Evolutionary conservation across 139 green algal genomes (phyloP), one percentile per base, ranked within the genome.

Genomic region (Ostreobium quekettii): DNA sequence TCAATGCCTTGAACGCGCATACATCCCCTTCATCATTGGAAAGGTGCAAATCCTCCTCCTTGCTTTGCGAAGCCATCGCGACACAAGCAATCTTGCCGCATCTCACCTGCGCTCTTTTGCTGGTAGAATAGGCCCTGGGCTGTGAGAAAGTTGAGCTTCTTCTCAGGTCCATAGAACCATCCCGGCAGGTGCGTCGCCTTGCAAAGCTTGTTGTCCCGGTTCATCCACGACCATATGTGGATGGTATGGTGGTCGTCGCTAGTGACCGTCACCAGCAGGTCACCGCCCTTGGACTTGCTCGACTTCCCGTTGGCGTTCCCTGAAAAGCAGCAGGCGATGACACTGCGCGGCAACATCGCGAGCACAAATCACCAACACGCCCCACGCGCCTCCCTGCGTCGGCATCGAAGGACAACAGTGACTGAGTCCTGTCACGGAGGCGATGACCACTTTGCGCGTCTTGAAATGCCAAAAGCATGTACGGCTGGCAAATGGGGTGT

Each of bases 141-240:
- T 30, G 69, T 22, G 29, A 76, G 66, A 31, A 70, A 29, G 37
- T 1, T 22, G 7, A 84, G 48, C 72, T 86, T 86, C 70, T 86
- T 86, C 33, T 81, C 64, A 24, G 80, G 80, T 19, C 72, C 77
- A 47, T 75, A 78, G 67, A 47, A 77, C 80, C 80, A 86, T 19
- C 77, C 75, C 3, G 80, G 80, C 8, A 86, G 78, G 65, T 78
- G 75, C 48, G 65, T 66, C 15, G 74, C 75, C 66, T 80, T 78
- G 42, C 47, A 58, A 60, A 73, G 73, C 53, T 76, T 74, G 60
- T 80, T 57, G 6, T 11, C 31, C 30, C 61, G n/a, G 0, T 71
- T 81, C 80, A 84, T 72, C 80, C 80, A 86, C 32, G 60, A 59
- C 80, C 80, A 86, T 46, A 86, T 32, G 64, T 80, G 77, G 22